Evolutionary conservation across 345 rosid genomes (phyloP).

Genomic region (Eucalyptus cloeziana): DNA sequence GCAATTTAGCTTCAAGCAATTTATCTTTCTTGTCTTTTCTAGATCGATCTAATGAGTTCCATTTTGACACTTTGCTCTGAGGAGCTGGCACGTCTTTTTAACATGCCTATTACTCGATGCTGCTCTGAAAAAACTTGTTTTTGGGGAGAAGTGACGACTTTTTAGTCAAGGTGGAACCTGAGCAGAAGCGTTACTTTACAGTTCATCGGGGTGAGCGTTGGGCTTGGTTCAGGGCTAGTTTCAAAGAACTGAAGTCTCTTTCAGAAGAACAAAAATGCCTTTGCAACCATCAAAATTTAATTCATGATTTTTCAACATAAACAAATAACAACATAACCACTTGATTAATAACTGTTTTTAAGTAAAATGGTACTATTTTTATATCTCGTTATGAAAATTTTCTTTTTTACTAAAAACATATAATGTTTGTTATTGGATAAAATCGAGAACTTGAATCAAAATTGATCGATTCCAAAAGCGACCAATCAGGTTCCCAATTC

Average conservation of each 20-base stretch:
- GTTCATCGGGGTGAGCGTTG: not conserved
- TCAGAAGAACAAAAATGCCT: not conserved
- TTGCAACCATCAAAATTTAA: not conserved
- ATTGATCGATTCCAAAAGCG: not conserved
- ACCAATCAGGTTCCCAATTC: accelerated
- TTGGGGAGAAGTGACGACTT: too few species aligned
- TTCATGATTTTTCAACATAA: not conserved
- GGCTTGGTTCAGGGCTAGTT: not conserved
- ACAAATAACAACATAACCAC: not conserved
- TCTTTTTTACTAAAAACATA: not conserved
- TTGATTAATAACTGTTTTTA: too few species aligned
- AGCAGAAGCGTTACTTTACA: too few species aligned
- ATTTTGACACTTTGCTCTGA: not conserved
- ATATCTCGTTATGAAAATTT: not conserved
- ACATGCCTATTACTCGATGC: not conserved
- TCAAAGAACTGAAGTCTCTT: not conserved
- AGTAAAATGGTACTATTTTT: too few species aligned
- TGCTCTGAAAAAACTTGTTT: too few species aligned
- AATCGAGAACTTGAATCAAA: not conserved
- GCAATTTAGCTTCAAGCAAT: not conserved
- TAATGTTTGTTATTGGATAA: not conserved
- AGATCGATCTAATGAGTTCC: not conserved
- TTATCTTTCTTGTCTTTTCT: not conserved
- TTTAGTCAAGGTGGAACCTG: too few species aligned
- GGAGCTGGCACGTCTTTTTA: not conserved